These are phyloP conservation scores for Arabidopsis suecica DNA, from an alignment of 345 rosid genomes.

Conservation along the genomic window DNA sequence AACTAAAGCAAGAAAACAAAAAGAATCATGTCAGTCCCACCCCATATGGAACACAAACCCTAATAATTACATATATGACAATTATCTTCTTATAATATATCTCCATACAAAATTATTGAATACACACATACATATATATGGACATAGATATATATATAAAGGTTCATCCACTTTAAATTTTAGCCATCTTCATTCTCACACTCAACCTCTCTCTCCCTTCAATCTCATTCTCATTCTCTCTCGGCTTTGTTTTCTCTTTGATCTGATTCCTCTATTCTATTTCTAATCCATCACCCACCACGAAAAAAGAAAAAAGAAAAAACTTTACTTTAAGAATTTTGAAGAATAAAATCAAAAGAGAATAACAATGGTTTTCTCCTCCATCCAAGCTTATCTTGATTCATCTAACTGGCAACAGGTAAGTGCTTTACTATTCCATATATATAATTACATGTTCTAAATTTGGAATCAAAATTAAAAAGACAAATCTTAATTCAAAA, in stretches of 20 bases:
- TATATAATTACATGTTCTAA: slow-evolving; percentile 25
- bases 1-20: slow-evolving; percentile 66
- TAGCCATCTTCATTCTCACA: slow-evolving; percentile 55
- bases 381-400: slow-evolving; percentile 96
- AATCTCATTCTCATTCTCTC: slow-evolving; percentile 43
- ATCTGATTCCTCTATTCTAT: slow-evolving; percentile 58
- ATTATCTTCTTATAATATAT: slow-evolving; percentile 18
- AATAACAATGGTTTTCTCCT: slow-evolving; percentile 78
- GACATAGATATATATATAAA: slow-evolving; percentile 54
- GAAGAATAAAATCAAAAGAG: slow-evolving; percentile 54
- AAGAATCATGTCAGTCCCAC: slow-evolving; percentile 53
- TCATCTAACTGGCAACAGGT: slow-evolving; percentile 98
- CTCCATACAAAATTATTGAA: slow-evolving; percentile 18
- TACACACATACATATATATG: slow-evolving; percentile 25
- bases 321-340: slow-evolving; percentile 39
- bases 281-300: slow-evolving; percentile 27
- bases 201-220: slow-evolving; percentile 44
- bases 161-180: slow-evolving; percentile 62
- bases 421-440: slow-evolving; percentile 45
- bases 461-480: neutral
- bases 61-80: slow-evolving; percentile 44
- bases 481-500: slow-evolving; percentile 9
- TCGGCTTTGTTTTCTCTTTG: slow-evolving; percentile 41
- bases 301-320: neutral
- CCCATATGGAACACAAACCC: slow-evolving; percentile 44